These are phyloP conservation scores for Cystoisospora suis DNA, from an alignment of 169 alveolate genomes.

Conservation along the genomic window DNA sequence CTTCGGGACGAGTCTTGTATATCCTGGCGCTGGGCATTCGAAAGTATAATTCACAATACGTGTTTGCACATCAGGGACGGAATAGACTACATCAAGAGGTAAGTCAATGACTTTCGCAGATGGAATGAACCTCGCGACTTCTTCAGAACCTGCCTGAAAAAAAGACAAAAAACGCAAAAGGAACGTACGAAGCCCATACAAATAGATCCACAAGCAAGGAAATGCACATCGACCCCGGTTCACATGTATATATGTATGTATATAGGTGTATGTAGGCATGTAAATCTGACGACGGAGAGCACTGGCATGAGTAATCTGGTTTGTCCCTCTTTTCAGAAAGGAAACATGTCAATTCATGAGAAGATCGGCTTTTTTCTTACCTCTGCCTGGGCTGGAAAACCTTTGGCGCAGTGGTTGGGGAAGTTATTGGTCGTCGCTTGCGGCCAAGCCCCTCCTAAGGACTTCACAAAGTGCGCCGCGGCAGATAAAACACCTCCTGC, in stretches of 20 bases:
- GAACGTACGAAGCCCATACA: background rate
- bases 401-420: too few species aligned
- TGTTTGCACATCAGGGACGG: slow-evolving; percentile 24
- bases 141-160: background rate
- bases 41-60: slow-evolving; percentile 16
- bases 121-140: slow-evolving; percentile 4
- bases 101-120: background rate
- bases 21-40: slow-evolving; percentile 8
- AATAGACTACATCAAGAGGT: background rate
- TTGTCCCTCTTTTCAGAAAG: too few species aligned
- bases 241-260: background rate
- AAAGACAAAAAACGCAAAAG: background rate
- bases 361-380: too few species aligned
- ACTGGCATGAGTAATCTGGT: too few species aligned
- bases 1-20: slow-evolving; percentile 19
- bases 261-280: background rate
- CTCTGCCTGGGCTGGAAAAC: too few species aligned
- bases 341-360: too few species aligned
- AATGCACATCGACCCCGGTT: background rate
- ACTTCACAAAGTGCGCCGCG: too few species aligned
- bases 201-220: background rate
- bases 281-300: too few species aligned
- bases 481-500: too few species aligned
- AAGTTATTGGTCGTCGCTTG: too few species aligned
- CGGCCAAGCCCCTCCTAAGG: too few species aligned